Evolutionary conservation across 2,329 filamentous ascomycete species (phyloP).

Genomic region (Pseudocercospora eumusae): DNA sequence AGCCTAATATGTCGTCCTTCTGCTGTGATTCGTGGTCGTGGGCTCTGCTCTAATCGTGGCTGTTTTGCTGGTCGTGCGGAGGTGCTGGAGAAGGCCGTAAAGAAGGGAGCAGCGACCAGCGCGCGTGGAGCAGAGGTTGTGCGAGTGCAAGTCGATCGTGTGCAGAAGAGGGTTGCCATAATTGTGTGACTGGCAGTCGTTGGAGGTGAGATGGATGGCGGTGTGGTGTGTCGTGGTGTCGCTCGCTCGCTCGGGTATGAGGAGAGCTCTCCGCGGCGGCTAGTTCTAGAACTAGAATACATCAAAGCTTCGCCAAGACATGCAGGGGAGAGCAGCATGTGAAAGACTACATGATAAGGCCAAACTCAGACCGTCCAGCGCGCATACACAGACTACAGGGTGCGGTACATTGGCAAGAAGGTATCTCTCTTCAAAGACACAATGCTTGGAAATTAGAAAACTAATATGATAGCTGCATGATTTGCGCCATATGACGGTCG

Average conservation of each 20-base stretch:
- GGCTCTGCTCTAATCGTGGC: slow-evolving; percentile 4
- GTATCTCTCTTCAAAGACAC: no score
- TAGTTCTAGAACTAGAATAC: no score
- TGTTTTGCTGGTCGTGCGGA: slow-evolving; percentile 11
- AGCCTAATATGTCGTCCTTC: not conserved
- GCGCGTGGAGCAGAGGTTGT: slow-evolving; percentile 3
- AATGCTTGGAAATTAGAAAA: no score
- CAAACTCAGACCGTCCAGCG: no score
- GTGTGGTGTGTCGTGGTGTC: not conserved
- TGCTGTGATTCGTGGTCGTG: slow-evolving; percentile 12
- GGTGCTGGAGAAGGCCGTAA: slow-evolving; percentile 16
- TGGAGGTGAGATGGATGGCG: not conserved
- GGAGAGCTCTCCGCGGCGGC: not conserved
- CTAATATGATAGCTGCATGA: no score
- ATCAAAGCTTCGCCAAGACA: not conserved
- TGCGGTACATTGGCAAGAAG: no score
- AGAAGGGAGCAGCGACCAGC: slow-evolving; percentile 6
- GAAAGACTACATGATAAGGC: not conserved
- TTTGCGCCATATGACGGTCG: not conserved
- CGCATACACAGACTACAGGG: no score
- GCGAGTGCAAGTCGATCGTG: slow-evolving; percentile 18
- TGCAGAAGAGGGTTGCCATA: slow-evolving; percentile 22
- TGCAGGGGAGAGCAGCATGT: not conserved
- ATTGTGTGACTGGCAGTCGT: not conserved
- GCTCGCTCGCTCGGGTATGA: not conserved